phyloP scores from a whole-genome alignment of 2,329 filamentous ascomycete species.

The Scedosporium dehoogii region DNA sequence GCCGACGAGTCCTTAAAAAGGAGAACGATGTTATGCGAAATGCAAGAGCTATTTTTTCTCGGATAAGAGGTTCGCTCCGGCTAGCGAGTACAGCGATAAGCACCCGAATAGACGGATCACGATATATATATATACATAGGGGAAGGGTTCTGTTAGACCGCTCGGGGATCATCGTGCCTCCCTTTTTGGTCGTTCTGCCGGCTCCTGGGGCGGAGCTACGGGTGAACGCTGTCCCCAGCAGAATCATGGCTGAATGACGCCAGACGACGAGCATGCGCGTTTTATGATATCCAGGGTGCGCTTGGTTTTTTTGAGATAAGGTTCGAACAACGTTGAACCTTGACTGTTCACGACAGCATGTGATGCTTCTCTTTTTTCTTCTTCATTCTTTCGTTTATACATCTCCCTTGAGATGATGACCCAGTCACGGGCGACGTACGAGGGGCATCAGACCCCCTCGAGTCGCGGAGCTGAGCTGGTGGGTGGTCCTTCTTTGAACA shows the following conservation, averaged over 20 bases:
- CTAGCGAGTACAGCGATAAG: no score
- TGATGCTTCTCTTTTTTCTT: neutral
- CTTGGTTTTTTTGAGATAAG: neutral
- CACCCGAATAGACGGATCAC: no score
- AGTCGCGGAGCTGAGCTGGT: no score
- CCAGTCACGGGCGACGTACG: no score
- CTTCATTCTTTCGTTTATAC: neutral
- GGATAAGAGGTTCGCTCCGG: no score
- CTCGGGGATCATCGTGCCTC: no score
- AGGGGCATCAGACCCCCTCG: no score
- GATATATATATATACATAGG: no score
- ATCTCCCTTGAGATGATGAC: no score
- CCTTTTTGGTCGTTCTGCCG: neutral
- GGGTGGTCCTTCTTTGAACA: no score
- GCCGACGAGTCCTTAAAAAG: neutral
- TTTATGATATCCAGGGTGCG: conserved; percentile 1
- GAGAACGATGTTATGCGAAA: neutral
- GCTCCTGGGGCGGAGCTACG: neutral
- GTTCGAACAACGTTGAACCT: neutral
- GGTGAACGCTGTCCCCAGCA: neutral
- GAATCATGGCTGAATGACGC: neutral
- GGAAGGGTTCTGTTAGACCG: no score
- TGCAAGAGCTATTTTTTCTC: neutral
- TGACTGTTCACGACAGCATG: neutral
- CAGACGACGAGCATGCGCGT: neutral